Percentiles rank a stretch among this genome's conserved stretches.
Evolutionary conservation across 768 basidiomycete genomes (phyloP).

Genomic region (Crucibulum laeve): DNA sequence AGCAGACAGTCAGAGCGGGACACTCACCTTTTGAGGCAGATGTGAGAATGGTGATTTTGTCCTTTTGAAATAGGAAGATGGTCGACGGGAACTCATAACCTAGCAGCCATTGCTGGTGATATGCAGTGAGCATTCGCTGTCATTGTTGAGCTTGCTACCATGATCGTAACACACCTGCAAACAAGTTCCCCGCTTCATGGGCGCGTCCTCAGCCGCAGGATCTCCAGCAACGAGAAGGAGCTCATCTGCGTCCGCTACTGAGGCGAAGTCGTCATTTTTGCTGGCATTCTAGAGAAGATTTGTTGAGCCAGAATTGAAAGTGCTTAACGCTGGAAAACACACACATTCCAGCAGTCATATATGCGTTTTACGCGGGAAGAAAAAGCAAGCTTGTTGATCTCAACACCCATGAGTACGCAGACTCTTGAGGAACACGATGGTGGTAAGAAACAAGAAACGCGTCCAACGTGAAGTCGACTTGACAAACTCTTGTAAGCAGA

Average conservation of each 20-base stretch:
- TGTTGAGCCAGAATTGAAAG: not conserved
- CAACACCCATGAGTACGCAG: constrained; percentile 25
- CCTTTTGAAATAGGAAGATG: constrained; percentile 75
- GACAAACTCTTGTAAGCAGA: too few species aligned
- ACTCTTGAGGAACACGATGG: constrained; percentile 12
- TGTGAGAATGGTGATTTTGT: constrained; percentile 75
- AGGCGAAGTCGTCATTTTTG: constrained; percentile 67
- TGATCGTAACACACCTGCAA: constrained; percentile 63
- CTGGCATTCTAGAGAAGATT: constrained; percentile 46
- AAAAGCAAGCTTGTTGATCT: constrained; percentile 64
- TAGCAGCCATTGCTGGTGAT: constrained; percentile 85
- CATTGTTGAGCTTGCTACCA: not conserved
- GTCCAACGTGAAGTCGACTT: constrained; percentile 21
- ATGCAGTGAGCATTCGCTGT: constrained; percentile 2
- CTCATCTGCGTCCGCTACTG: constrained; percentile 66
- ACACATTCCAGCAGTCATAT: constrained; percentile 61
- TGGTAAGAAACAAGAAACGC: constrained; percentile 10
- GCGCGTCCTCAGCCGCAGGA: constrained; percentile 79
- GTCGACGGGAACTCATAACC: constrained; percentile 98
- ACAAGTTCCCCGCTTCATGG: constrained; percentile 87
- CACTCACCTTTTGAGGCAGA: constrained; percentile 81
- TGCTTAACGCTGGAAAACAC: constrained; percentile 17
- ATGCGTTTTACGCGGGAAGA: constrained; percentile 53
- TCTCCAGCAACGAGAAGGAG: constrained; percentile 74
- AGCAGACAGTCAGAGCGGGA: constrained; percentile 3